phyloP scores from a whole-genome alignment of 805 yeast genomes.

The Schwanniomyces occidentalis region DNA sequence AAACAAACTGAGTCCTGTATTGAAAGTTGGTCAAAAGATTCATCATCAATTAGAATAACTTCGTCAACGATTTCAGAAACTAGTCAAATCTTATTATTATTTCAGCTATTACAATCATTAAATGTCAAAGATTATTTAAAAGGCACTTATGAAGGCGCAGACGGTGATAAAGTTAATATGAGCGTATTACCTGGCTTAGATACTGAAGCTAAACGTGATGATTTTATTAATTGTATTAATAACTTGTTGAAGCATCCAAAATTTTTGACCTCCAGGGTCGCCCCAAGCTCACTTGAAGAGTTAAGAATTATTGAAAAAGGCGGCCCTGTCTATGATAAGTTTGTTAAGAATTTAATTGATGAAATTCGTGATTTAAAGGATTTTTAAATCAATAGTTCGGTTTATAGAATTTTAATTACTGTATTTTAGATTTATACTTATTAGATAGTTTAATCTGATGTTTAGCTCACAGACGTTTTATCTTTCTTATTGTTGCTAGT shows the following conservation, averaged over 20 bases:
- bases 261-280: constrained; percentile 67
- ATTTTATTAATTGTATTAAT: constrained; percentile 59
- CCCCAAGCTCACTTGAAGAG: constrained; percentile 65
- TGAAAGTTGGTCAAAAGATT: constrained; percentile 65
- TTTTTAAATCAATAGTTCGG: no score
- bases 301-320: constrained; percentile 55
- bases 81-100: constrained; percentile 63
- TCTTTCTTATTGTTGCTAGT: no score
- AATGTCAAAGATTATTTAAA: constrained; percentile 51
- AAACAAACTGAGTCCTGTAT: constrained; percentile 66
- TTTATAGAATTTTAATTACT: no score
- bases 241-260: constrained; percentile 86
- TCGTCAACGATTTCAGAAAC: constrained; percentile 41
- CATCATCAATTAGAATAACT: constrained; percentile 40
- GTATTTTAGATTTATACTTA: no score
- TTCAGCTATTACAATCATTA: constrained; percentile 54
- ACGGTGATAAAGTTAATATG: constrained; percentile 20
- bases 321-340: constrained; percentile 23
- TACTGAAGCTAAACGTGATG: constrained; percentile 55
- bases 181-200: constrained; percentile 60
- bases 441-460: no score
- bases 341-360: constrained; percentile 33
- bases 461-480: no score
- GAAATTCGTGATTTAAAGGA: constrained; percentile 39
- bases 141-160: constrained; percentile 11